Conservation (phyloP, 192 early-diverging fungal genomes). For the Hyaloraphidium curvatum region DNA sequence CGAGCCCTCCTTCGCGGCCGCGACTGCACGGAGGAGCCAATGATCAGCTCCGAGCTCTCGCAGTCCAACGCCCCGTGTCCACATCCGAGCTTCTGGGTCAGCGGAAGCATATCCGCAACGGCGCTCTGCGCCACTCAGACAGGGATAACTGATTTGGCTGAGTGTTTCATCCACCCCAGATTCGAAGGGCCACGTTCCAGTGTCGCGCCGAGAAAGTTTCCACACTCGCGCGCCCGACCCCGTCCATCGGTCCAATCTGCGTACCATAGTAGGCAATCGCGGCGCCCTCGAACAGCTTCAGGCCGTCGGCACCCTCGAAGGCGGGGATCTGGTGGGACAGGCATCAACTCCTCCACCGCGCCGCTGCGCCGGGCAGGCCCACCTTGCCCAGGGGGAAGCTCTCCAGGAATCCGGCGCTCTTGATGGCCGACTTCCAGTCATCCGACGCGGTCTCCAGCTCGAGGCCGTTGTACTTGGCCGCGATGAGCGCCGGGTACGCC, state of each 20-base stretch:
- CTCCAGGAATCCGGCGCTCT: conserved; percentile 70
- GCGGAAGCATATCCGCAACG: not conserved
- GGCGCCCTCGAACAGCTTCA: conserved; percentile 54
- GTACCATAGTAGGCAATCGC: conserved; percentile 86
- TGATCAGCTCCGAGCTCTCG: not conserved
- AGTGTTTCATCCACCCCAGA: not conserved
- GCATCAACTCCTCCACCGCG: too few species aligned
- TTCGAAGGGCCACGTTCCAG: not conserved
- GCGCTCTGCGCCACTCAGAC: conserved; percentile 7
- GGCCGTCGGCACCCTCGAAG: conserved; percentile 65
- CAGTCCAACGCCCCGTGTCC: not conserved
- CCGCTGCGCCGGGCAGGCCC: not conserved
- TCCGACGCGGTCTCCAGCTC: conserved; percentile 36
- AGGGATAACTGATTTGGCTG: conserved; percentile 20
- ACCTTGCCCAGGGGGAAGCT: conserved; percentile 85
- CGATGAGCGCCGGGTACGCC: conserved; percentile 44
- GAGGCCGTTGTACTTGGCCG: conserved; percentile 56
- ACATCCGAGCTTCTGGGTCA: not conserved
- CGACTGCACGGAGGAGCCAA: conserved; percentile 14
- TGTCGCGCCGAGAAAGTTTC: not conserved
- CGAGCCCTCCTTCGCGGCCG: conserved; percentile 22
- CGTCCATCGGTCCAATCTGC: not conserved
- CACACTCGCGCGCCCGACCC: not conserved
- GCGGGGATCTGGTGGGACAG: conserved; percentile 30
- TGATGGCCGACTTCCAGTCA: conserved; percentile 39